Evolutionary conservation across 2,329 filamentous ascomycete genomes (phyloP).

Genomic region (Penicillium sp.): DNA sequence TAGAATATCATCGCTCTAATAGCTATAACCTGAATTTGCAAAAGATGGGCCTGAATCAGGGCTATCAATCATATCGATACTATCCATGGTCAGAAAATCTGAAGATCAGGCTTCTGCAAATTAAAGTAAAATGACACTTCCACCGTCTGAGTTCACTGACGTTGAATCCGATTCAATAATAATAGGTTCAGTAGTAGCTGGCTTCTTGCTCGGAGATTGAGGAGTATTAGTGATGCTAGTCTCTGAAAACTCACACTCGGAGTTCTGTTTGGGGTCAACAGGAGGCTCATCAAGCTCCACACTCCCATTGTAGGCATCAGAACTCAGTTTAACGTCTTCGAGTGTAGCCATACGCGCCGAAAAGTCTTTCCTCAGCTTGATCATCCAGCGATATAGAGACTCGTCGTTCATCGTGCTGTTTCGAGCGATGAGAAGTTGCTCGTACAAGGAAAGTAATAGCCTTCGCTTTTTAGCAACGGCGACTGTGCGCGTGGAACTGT

Average conservation of each 20-base stretch:
- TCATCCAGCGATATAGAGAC: conserved; percentile 66
- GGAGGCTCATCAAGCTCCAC: conserved; percentile 4
- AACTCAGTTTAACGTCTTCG: conserved; percentile 44
- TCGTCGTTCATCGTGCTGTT: conserved; percentile 68
- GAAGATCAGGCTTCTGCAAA: neutral
- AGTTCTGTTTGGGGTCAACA: neutral
- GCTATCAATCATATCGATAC: neutral
- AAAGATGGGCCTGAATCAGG: too few species aligned
- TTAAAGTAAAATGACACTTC: conserved; percentile 11
- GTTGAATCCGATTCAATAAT: conserved; percentile 6
- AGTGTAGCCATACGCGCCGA: conserved; percentile 70
- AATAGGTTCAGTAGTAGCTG: conserved; percentile 1
- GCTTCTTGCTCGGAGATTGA: neutral
- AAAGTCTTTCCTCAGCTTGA: conserved; percentile 74
- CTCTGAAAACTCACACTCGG: neutral
- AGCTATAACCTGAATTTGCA: neutral
- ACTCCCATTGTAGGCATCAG: conserved; percentile 21
- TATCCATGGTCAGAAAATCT: neutral
- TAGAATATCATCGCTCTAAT: neutral
- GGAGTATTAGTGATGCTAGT: neutral
- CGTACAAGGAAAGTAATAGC: conserved; percentile 72
- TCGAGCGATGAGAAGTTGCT: conserved; percentile 71
- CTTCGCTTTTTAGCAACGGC: conserved; percentile 69
- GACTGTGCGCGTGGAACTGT: conserved; percentile 62
- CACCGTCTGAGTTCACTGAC: conserved; percentile 5